These are phyloP conservation scores for Murraya koenigii DNA, from an alignment of 345 rosid genomes.

Conservation along the genomic window DNA sequence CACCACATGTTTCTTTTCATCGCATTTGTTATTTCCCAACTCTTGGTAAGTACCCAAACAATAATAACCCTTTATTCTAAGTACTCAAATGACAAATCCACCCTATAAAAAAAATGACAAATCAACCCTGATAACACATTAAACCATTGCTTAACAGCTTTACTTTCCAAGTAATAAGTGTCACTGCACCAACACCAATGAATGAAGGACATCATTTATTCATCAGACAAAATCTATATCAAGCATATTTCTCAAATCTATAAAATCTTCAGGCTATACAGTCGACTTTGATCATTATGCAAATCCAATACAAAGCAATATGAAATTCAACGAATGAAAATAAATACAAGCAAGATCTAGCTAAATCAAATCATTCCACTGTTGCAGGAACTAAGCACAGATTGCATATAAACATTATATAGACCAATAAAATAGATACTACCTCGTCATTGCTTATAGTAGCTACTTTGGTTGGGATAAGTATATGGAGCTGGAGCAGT, in stretches of 20 bases:
- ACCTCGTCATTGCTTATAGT: slow-evolving; percentile 58
- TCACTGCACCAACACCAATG: too few species aligned
- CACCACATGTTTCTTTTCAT: too few species aligned
- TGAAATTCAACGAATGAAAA: neutral
- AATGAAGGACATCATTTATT: neutral
- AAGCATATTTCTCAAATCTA: neutral
- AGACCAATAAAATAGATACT: neutral
- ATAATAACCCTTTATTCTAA: too few species aligned
- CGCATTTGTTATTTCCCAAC: too few species aligned
- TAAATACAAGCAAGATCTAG: neutral
- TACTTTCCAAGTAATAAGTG: too few species aligned
- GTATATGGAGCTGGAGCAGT: slow-evolving; percentile 64
- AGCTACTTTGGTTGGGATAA: slow-evolving; percentile 73
- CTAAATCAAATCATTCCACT: neutral
- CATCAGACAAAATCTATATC: neutral
- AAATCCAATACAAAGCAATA: slow-evolving; percentile 9
- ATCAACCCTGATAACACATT: too few species aligned
- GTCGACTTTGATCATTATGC: neutral
- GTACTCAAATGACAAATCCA: too few species aligned
- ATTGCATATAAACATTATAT: neutral
- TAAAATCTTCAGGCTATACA: neutral
- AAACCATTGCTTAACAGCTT: too few species aligned
- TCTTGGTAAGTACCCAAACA: too few species aligned
- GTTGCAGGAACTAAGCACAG: neutral
- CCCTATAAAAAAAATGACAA: too few species aligned